A percentile compares a stretch with the other conserved stretches of the same genome.
Conservation (phyloP, 306 rosid species). For the Trichosanthes cucumerina region DNA sequence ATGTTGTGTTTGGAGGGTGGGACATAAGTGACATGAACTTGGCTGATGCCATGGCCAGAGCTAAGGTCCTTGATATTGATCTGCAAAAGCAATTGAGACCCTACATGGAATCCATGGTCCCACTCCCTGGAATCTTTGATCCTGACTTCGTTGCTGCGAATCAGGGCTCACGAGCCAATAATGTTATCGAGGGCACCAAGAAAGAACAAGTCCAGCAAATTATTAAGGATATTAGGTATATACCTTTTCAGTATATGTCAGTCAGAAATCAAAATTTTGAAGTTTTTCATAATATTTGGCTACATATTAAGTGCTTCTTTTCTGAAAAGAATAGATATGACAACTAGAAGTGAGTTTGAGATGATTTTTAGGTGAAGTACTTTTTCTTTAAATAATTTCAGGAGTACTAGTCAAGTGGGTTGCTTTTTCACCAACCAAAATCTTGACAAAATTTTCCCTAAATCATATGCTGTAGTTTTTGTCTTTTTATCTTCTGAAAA, state of each 20-base stretch:
- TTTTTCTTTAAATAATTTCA: neutral
- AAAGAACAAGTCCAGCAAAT: conserved; percentile 72
- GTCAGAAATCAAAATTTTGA: neutral
- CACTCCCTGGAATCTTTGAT: conserved; percentile 89
- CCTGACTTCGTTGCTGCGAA: conserved; percentile 96
- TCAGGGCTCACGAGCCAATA: conserved; percentile 83
- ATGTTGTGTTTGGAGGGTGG: conserved; percentile 96
- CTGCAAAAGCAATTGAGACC: conserved; percentile 95
- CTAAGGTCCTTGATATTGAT: conserved; percentile 88
- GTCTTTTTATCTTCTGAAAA: neutral
- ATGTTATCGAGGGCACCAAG: conserved; percentile 80
- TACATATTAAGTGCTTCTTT: neutral
- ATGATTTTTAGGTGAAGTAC: neutral
- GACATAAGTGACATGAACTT: conserved; percentile 91
- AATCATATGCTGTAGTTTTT: neutral
- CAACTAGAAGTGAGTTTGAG: neutral
- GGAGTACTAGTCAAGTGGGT: neutral
- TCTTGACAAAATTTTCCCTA: neutral
- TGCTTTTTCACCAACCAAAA: neutral
- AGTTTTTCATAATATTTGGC: neutral
- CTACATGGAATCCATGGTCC: conserved; percentile 93
- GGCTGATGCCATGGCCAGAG: conserved; percentile 95
- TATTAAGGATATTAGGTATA: conserved; percentile 69
- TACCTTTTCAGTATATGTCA: neutral
- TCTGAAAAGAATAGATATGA: neutral